These are phyloP conservation scores for Hylodesmum podocarpum DNA, from an alignment of 306 rosid species.

Conservation along the genomic window DNA sequence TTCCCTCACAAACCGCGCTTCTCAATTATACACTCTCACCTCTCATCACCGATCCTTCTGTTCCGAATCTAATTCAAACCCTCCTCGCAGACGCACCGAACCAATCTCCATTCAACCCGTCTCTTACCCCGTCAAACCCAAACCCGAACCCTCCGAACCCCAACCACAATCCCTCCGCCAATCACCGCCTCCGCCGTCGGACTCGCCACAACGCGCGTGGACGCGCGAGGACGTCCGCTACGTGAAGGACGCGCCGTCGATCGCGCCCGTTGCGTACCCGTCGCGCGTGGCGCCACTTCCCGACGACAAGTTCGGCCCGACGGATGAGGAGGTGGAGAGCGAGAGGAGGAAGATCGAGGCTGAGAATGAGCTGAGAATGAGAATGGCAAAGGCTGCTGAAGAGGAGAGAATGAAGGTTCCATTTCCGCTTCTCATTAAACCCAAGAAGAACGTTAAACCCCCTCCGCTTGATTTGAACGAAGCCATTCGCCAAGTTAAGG, in stretches of 20 bases:
- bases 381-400: slow-evolving; percentile 44
- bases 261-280: slow-evolving; percentile 64
- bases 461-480: slow-evolving; percentile 70
- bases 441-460: slow-evolving; percentile 67
- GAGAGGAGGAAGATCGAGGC: slow-evolving; percentile 58
- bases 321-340: slow-evolving; percentile 36
- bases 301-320: slow-evolving; percentile 46
- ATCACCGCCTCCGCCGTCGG: slow-evolving; percentile 29
- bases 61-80: slow-evolving; percentile 42
- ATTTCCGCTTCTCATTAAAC: slow-evolving; percentile 67
- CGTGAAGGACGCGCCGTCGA: slow-evolving; percentile 59
- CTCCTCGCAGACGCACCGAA: slow-evolving; percentile 32
- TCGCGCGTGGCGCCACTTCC: slow-evolving; percentile 80
- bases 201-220: slow-evolving; percentile 41
- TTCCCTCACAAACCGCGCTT: slow-evolving; percentile 36
- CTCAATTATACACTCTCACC: slow-evolving; percentile 31
- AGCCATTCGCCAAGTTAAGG: slow-evolving; percentile 89
- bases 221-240: slow-evolving; percentile 77
- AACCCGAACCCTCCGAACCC: slow-evolving; percentile 3
- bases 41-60: slow-evolving; percentile 47
- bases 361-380: slow-evolving; percentile 42
- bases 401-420: slow-evolving; percentile 63
- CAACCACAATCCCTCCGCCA: slow-evolving; percentile 11
- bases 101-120: slow-evolving; percentile 61
- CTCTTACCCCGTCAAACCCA: slow-evolving; percentile 69